Conservation (phyloP, 352 stramenopile genomes). For the Phytopythium oedochilum region DNA sequence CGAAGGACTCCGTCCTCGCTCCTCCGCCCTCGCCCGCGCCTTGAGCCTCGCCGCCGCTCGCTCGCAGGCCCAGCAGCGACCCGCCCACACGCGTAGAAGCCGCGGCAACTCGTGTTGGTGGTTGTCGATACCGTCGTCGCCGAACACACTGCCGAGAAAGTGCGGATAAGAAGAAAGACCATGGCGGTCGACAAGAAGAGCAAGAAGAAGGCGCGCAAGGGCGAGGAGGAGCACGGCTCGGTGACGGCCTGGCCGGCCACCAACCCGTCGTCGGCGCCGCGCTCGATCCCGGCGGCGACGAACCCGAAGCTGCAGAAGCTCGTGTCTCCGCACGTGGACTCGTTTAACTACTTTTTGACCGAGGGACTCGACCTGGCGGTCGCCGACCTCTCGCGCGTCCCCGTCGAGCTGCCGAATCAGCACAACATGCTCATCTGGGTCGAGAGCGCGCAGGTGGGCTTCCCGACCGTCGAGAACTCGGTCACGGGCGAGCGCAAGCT, state of each 20-base stretch:
- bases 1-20: background rate
- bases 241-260: constrained; percentile 74
- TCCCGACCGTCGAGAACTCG: constrained; percentile 78
- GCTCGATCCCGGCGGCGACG: constrained; percentile 63
- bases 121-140: no score
- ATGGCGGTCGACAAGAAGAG: constrained; percentile 50
- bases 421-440: constrained; percentile 86
- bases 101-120: no score
- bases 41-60: background rate
- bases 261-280: constrained; percentile 73
- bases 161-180: background rate
- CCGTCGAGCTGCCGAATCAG: constrained; percentile 89
- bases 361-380: constrained; percentile 93
- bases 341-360: constrained; percentile 98
- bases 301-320: constrained; percentile 88
- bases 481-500: constrained; percentile 85
- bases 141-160: no score
- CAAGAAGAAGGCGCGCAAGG: constrained; percentile 16
- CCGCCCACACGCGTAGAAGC: background rate
- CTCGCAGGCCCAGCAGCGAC: background rate
- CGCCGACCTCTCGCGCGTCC: constrained; percentile 86
- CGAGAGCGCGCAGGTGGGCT: constrained; percentile 94
- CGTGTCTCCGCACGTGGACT: constrained; percentile 96
- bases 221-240: constrained; percentile 20
- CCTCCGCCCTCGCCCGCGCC: background rate